Evolutionary conservation across 345 rosid genomes (phyloP).

Genomic region (Salix arbutifolia): DNA sequence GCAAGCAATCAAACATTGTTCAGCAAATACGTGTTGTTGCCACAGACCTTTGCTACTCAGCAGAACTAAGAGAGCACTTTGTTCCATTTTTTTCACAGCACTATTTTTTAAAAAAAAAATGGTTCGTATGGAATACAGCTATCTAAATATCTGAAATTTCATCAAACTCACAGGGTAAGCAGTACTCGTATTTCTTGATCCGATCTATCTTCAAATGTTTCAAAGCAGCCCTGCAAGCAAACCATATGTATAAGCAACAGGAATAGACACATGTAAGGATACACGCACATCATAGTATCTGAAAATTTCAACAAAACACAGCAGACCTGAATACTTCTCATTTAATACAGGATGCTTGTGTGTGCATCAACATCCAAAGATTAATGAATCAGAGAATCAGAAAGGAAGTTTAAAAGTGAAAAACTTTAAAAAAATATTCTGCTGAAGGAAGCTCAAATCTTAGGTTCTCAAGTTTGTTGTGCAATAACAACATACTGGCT

Average conservation of each 20-base stretch:
- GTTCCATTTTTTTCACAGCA: not conserved
- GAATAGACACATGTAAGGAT: not conserved
- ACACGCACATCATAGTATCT: not conserved
- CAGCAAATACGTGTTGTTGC: not conserved
- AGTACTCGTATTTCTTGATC: constrained; percentile 82
- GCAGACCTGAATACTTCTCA: not conserved
- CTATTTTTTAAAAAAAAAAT: not conserved
- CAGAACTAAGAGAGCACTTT: not conserved
- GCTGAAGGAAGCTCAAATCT: not conserved
- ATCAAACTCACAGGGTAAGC: constrained; percentile 88
- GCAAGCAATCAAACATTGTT: not conserved
- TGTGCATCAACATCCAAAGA: not conserved
- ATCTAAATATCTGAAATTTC: constrained; percentile 2
- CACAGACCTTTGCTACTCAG: not conserved
- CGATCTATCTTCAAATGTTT: constrained; percentile 84
- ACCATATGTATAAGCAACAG: constrained; percentile 8
- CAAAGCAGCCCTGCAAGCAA: constrained; percentile 73
- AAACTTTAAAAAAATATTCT: not conserved
- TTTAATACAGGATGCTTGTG: not conserved
- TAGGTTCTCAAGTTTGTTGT: not conserved
- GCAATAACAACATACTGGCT: not conserved
- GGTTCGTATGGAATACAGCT: not conserved
- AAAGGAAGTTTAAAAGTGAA: not conserved
- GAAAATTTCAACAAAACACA: not conserved
- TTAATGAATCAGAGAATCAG: not conserved